Base-by-base conservation (phyloP, 768 basidiomycete genomes). In the Suillus brevipes region DNA sequence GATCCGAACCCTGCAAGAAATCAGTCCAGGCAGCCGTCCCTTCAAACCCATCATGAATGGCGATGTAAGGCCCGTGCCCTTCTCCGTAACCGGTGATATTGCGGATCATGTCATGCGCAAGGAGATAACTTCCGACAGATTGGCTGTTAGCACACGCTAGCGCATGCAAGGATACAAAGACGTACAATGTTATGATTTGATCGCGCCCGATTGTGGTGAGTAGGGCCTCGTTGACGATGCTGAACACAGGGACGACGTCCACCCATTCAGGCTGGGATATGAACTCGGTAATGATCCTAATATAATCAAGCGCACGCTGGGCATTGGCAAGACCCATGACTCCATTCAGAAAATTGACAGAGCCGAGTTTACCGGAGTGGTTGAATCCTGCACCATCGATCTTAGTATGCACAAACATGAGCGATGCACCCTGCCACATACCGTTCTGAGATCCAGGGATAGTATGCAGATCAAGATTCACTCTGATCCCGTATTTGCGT, bases 321-420 rank as follows among this genome's bases (percentile, higher is more conserved):
- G 91, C 94, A 71, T 95, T 95, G 53, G 92, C 92, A 57, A 94
- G 69, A 18, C 94, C 94, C 93, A 95, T 95, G 62, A 88, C 86
- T 20, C 89, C 88, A 62, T 80, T 75, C 67, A 90, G 66, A 66
- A 88, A 85, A 71, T 92, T 91, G 71, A 90, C 75, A 28, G 77
- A 76, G 6, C 91, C 92, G 10, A 70, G 52, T 80, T 79, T 87
- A 82, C 88, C 86, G 74, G 79, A 87, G 71, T 89, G 84, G 68
- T 87, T 87, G 66, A 81, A 84, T 34, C 83, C 85, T 84, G 67
- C 62, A 23, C 23, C 23, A 42, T 9, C 20, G 20, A 47, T 23
- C 8, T n/a, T 57, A 28, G 55, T 36, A 18, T 36, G 42, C 10
- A 59, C 12, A 18, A 18, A 18, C 43, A 37, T 18, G 52, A 42